Evolutionary conservation across 352 stramenopile species (phyloP), one percentile per base, ranked within the genome.

Genomic region (Saprolegnia parasitica): DNA sequence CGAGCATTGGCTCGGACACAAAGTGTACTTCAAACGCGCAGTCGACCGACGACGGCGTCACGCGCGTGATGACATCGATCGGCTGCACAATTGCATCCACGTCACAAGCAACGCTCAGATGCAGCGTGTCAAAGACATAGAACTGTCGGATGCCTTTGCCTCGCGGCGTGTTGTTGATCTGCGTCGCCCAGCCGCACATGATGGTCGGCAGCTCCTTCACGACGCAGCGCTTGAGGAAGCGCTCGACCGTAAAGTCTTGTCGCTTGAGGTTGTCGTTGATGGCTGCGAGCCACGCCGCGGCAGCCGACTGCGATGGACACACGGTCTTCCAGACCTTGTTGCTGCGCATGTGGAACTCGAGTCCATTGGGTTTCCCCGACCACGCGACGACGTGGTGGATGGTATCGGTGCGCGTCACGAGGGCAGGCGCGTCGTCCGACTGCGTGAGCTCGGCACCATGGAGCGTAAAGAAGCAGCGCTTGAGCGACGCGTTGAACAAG

Each of bases 141-240:
- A 89, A 95, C 50, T 84, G 79, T 23, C 87, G 83, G 21, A 92
- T 10, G 13, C 24, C 20, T 1, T 10, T 29, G n/a, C 54, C 61
- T 13, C 21, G 66, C 45, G 75, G 74, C 4, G 62, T 71, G 23
- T 71, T 57, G 21, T 26, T 73, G 39, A 83, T 66, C 26, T 79
- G 77, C 54, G 87, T 93, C 67, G 93, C 78, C 87, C 87, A 95
- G 4, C 87, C 87, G 56, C 84, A 85, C 66, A 87, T 92, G 45
- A 93, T 81, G 0, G 83, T 78, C 37, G 72, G 74, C 50, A 91
- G 50, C 40, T 87, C 83, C 67, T 91, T 92, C 64, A 81, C 78
- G 40, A 82, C 50, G 49, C 46, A 60, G 5, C n/a, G 37, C 54
- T 57, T 58, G 42, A 70, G 47, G 29, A 70, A 70, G n/a, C 37